These are phyloP conservation scores for Psilocybe cubensis DNA, from an alignment of 768 basidiomycete species.

Conservation along the genomic window DNA sequence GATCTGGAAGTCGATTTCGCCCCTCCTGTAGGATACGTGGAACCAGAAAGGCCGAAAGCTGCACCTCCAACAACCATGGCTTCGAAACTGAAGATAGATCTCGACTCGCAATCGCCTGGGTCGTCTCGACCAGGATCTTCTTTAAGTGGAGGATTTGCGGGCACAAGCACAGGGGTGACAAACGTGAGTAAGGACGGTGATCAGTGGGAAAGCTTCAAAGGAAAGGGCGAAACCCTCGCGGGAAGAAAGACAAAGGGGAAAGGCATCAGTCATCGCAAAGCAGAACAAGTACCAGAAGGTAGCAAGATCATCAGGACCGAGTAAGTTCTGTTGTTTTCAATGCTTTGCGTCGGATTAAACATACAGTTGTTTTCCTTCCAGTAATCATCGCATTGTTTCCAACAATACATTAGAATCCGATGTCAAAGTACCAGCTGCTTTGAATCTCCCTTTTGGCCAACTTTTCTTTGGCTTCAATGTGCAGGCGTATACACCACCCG, in stretches of 20 bases:
- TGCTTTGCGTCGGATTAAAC: neutral
- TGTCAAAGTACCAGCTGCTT: slow-evolving; percentile 82
- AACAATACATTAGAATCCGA: slow-evolving; percentile 76
- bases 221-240: slow-evolving; percentile 87
- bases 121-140: slow-evolving; percentile 83
- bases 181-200: slow-evolving; percentile 77
- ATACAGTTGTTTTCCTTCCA: slow-evolving; percentile 32
- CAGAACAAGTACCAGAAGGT: slow-evolving; percentile 74
- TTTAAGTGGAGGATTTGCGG: slow-evolving; percentile 68
- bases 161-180: slow-evolving; percentile 47
- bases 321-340: slow-evolving; percentile 50
- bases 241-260: slow-evolving; percentile 96
- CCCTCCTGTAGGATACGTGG: slow-evolving; percentile 90
- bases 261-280: slow-evolving; percentile 83
- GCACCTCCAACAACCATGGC: slow-evolving; percentile 91
- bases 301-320: slow-evolving; percentile 93
- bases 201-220: slow-evolving; percentile 95
- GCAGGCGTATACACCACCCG: slow-evolving; percentile 63
- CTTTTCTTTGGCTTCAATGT: slow-evolving; percentile 97
- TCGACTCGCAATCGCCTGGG: slow-evolving; percentile 83
- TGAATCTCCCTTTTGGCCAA: slow-evolving; percentile 91
- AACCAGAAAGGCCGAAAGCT: slow-evolving; percentile 87
- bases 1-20: slow-evolving; percentile 99
- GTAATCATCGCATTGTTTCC: slow-evolving; percentile 83
- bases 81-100: slow-evolving; percentile 93